phyloP scores from a whole-genome alignment of 2,329 filamentous ascomycete species.

The Fusarium coicis region DNA sequence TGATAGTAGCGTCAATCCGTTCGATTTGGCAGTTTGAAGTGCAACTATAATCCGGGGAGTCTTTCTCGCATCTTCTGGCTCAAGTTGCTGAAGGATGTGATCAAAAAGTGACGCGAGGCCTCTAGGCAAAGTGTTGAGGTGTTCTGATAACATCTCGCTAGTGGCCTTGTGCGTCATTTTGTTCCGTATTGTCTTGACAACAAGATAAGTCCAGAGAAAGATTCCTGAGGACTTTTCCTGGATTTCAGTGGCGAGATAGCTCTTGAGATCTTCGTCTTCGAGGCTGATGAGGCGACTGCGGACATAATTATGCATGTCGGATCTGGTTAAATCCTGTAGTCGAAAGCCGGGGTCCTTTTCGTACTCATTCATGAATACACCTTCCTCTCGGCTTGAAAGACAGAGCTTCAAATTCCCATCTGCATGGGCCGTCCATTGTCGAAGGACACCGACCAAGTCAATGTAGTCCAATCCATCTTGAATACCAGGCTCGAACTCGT shows the following conservation, averaged over 20 bases:
- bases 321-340: neutral
- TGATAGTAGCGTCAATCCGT: too few species aligned
- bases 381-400: neutral
- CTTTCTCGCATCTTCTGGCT: neutral
- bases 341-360: fast-evolving
- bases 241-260: fast-evolving
- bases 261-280: fast-evolving
- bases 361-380: neutral
- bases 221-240: neutral
- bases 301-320: neutral
- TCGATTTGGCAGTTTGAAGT: neutral
- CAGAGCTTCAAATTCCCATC: fast-evolving
- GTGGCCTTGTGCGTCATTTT: neutral
- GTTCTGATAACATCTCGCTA: fast-evolving
- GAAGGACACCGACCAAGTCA: neutral
- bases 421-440: fast-evolving
- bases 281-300: fast-evolving
- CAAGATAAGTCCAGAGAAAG: neutral
- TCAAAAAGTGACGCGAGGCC: neutral
- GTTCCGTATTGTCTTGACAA: neutral
- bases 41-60: neutral
- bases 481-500: neutral
- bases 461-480: neutral
- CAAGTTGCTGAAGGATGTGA: neutral
- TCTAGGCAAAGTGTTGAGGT: neutral